Base-by-base conservation (phyloP, 1,284 basidiomycete species). In the Rhodotorula sp. region DNA sequence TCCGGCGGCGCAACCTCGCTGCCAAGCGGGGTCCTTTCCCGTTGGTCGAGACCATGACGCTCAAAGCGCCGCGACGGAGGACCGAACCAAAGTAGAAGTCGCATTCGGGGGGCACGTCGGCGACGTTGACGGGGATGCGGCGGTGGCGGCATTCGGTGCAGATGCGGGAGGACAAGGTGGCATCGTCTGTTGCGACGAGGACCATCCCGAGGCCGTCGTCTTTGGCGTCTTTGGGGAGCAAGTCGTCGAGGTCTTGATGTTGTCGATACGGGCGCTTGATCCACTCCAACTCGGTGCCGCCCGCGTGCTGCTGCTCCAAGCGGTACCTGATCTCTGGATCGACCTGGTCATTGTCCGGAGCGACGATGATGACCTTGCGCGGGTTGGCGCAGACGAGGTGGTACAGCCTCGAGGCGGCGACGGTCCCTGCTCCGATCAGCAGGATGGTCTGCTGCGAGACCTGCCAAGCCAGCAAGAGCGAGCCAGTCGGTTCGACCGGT, bases 1-100 rank as follows among this genome's bases (percentile, higher is more conserved):
- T 85, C 76, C 83, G 85, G 74, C 86, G 85, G 70, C 90, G 87
- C 60, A 98, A 87, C 77, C 95, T 84, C 70, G 89, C 90, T 10
- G 95, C 93, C 74, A 98, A 85, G 80, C 92, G 90, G 14, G 97
- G 97, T 6, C 93, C 93, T 77, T 91, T 89, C 38, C 97, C 97
- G 68, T 92, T 93, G 2, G 97, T 99, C 15, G 93, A 95, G 57
- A 99, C 89, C 90, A 98, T 90, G 76, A 97, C 88, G 82, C 97
- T 94, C 52, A 99, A 83, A 0, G 95, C 93, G 0, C 95, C 95
- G 72, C 89, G 86, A 50, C 93, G 89, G 70, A 98, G 89, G 80
- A 95, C 90, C 1, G 92, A 91, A 59, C 97, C 97, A 83, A 99
- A 99, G 84, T 97, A 99, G 80, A 99, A 99, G 83, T 99, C 95